Percentiles rank a stretch among this genome's conserved stretches.
phyloP scores from a whole-genome alignment of 2,329 filamentous ascomycete genomes.

The Neofusicoccum cordaticola region DNA sequence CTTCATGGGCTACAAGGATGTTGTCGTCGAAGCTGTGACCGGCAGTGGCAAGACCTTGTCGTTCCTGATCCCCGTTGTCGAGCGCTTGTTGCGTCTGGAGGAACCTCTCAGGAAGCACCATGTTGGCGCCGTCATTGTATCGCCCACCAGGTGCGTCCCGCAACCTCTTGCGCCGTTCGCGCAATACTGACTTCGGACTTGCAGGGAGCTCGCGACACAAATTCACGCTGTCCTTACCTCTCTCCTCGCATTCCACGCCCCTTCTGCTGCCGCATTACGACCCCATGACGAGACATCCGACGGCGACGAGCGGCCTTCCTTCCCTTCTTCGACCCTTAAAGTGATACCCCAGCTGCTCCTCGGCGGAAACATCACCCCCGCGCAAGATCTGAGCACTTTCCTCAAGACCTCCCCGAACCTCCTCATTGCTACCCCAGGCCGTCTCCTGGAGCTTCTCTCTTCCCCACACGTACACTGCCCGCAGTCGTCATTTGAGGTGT shows the following conservation, averaged over 20 bases:
- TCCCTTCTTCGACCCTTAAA: constrained; percentile 50
- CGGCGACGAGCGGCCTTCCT: constrained; percentile 39
- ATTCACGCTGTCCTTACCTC: constrained; percentile 79
- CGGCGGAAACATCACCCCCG: constrained; percentile 75
- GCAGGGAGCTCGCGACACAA: constrained; percentile 82
- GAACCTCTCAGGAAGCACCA: constrained; percentile 87
- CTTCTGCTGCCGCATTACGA: constrained; percentile 68
- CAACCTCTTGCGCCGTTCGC: neutral
- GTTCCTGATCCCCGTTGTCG: constrained; percentile 79
- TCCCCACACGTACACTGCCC: constrained; percentile 86
- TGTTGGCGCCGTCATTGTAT: constrained; percentile 85
- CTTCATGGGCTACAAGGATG: constrained; percentile 86
- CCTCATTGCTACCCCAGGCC: constrained; percentile 84
- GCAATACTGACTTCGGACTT: neutral
- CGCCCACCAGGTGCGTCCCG: constrained; percentile 63
- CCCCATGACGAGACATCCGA: constrained; percentile 44
- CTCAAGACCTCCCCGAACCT: constrained; percentile 82
- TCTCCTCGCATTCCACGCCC: constrained; percentile 76
- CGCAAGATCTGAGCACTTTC: constrained; percentile 84
- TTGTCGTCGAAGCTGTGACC: constrained; percentile 89
- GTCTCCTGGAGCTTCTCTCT: constrained; percentile 80
- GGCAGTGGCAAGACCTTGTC: constrained; percentile 88
- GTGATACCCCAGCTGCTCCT: constrained; percentile 85
- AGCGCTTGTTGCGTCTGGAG: constrained; percentile 75
- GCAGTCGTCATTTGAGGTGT: constrained; percentile 83